Evolutionary conservation across 176 grass and related monocot species (phyloP).

Genomic region (Aegilops longissima): DNA sequence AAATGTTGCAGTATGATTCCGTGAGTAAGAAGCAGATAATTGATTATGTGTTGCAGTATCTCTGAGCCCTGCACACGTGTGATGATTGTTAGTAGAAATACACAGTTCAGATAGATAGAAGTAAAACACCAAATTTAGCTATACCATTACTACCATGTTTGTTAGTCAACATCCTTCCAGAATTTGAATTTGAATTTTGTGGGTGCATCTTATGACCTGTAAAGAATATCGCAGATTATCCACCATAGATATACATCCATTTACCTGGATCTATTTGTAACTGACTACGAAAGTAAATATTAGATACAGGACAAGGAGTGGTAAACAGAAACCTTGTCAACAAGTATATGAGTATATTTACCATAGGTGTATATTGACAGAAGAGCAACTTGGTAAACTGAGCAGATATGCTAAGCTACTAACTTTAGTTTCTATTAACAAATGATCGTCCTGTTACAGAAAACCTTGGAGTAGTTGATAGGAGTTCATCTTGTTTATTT

Average conservation of each 20-base stretch:
- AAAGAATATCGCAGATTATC: background rate
- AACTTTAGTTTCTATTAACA: background rate
- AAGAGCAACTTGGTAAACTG: background rate
- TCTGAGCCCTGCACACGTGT: background rate
- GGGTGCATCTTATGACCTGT: background rate
- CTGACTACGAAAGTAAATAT: background rate
- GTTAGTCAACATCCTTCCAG: background rate
- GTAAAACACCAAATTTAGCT: background rate
- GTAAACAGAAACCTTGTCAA: slow-evolving; percentile 5
- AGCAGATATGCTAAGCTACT: background rate
- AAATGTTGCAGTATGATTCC: background rate
- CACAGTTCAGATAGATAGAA: background rate
- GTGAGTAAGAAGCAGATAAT: background rate
- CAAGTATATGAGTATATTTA: slow-evolving; percentile 5
- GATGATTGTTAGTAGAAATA: background rate
- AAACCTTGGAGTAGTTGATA: background rate
- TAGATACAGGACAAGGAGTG: background rate
- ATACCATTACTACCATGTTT: background rate
- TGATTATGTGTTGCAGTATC: background rate
- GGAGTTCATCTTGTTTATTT: background rate
- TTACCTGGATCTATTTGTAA: background rate
- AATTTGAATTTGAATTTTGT: background rate
- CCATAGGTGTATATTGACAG: background rate
- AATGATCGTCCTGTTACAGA: background rate
- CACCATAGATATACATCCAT: background rate